Percentiles rank a stretch among this genome's conserved stretches.
Conservation (phyloP, 352 stramenopile genomes). For the Phytophthora pisi region DNA sequence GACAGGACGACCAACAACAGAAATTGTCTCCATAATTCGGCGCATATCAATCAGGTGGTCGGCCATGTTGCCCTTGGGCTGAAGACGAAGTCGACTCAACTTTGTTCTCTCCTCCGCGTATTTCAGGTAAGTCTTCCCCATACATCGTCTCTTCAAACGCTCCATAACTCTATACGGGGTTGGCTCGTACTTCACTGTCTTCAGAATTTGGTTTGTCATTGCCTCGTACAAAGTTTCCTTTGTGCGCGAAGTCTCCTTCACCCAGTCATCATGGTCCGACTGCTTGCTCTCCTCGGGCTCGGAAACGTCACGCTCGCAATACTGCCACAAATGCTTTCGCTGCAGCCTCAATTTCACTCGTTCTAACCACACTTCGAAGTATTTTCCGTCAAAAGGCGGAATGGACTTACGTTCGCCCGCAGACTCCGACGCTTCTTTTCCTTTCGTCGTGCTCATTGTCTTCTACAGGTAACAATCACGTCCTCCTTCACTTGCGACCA, state of each 20-base stretch:
- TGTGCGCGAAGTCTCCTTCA: not conserved
- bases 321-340: not conserved
- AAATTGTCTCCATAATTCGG: constrained; percentile 1
- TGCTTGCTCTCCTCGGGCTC: constrained; percentile 4
- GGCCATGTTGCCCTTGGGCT: constrained; percentile 4
- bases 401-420: not conserved
- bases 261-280: not conserved
- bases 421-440: not conserved
- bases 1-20: not conserved
- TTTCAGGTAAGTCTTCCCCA: constrained; percentile 10
- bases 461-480: not conserved
- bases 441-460: not conserved
- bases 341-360: constrained; percentile 4
- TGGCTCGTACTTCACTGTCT: constrained; percentile 11
- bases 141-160: constrained; percentile 8
- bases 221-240: constrained; percentile 9
- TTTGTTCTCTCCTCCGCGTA: constrained; percentile 7
- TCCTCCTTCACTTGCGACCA: not conserved
- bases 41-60: constrained; percentile 12
- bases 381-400: constrained; percentile 5
- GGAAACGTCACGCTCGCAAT: not conserved
- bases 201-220: constrained; percentile 10
- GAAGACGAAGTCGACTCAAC: constrained; percentile 1
- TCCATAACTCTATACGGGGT: constrained; percentile 10
- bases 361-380: constrained; percentile 5